Conservation (phyloP, 371 early-diverging fungal genomes). For the Mortierella sp. region DNA sequence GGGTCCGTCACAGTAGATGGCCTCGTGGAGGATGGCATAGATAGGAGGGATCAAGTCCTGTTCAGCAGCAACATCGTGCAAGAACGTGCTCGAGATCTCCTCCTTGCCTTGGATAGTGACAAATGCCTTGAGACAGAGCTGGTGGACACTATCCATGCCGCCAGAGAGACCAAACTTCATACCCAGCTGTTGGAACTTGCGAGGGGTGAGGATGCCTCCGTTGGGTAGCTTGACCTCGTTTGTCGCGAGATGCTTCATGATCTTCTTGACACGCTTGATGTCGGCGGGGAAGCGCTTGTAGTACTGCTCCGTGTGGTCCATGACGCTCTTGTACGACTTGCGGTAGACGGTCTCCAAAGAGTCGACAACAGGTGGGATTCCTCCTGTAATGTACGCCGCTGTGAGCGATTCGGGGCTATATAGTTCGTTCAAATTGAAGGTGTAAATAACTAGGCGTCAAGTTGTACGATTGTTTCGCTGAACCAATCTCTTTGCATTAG, state of each 20-base stretch:
- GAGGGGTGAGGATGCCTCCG: conserved; percentile 76
- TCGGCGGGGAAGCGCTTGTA: conserved; percentile 77
- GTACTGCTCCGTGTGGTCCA: conserved; percentile 72
- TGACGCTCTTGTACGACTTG: conserved; percentile 71
- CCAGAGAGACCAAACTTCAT: conserved; percentile 74
- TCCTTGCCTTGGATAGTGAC: conserved; percentile 65
- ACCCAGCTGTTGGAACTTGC: conserved; percentile 83
- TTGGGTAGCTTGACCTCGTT: conserved; percentile 68
- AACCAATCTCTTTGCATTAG: too few relatives aligned
- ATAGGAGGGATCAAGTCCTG: conserved; percentile 61
- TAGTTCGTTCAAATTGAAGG: neutral
- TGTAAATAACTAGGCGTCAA: neutral
- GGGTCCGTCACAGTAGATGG: conserved; percentile 76
- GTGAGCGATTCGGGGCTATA: conserved; percentile 75
- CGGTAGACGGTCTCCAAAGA: conserved; percentile 75
- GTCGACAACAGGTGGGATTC: conserved; percentile 78
- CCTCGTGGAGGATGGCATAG: conserved; percentile 79
- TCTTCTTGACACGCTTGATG: conserved; percentile 70
- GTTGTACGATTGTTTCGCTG: too few relatives aligned
- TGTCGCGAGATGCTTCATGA: conserved; percentile 66
- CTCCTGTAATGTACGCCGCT: conserved; percentile 80
- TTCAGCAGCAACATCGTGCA: conserved; percentile 48
- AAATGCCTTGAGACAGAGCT: conserved; percentile 65
- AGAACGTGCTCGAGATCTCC: conserved; percentile 64
- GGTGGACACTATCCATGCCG: conserved; percentile 77